Percentiles rank a stretch among this genome's conserved stretches.
These are phyloP conservation scores for Paecilomyces formosus DNA, from an alignment of 2,329 filamentous ascomycete species.

Conservation along the genomic window DNA sequence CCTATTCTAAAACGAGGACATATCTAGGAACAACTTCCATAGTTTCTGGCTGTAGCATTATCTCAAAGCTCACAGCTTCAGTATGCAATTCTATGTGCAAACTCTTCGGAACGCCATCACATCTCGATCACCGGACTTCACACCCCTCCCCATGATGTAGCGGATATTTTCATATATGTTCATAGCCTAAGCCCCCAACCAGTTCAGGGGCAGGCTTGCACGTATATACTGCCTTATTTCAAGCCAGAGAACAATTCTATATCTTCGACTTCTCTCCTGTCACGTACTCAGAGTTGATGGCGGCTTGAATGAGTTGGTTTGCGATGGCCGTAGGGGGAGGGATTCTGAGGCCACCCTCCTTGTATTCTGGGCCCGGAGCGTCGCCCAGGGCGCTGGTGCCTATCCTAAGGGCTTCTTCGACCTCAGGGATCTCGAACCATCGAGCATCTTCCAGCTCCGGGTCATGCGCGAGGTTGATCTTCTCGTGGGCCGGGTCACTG, in stretches of 20 bases:
- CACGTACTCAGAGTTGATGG: conserved; percentile 64
- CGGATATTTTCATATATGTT: not conserved
- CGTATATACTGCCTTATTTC: not conserved
- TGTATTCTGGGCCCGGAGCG: conserved; percentile 57
- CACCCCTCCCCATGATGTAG: not conserved
- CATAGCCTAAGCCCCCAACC: not conserved
- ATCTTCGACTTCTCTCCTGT: conserved; percentile 45
- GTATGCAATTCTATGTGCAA: not conserved
- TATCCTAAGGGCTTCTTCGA: conserved; percentile 62
- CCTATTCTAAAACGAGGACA: not conserved
- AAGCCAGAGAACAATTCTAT: conserved; percentile 12
- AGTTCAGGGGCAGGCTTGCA: not conserved
- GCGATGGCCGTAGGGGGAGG: conserved; percentile 88
- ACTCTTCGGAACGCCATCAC: not conserved
- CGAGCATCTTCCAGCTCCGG: conserved; percentile 83
- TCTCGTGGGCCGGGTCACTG: conserved; percentile 70
- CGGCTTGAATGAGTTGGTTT: conserved; percentile 74
- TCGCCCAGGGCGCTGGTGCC: conserved; percentile 64
- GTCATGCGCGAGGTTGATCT: conserved; percentile 76
- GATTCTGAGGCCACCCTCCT: conserved; percentile 68
- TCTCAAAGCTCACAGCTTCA: not conserved
- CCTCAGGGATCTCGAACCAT: conserved; percentile 80
- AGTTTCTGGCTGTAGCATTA: not conserved
- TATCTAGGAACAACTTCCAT: not conserved
- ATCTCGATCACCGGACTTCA: not conserved